Base-by-base conservation (phyloP, 108 stramenopile species). In the Stephanodiscus minutulus region DNA sequence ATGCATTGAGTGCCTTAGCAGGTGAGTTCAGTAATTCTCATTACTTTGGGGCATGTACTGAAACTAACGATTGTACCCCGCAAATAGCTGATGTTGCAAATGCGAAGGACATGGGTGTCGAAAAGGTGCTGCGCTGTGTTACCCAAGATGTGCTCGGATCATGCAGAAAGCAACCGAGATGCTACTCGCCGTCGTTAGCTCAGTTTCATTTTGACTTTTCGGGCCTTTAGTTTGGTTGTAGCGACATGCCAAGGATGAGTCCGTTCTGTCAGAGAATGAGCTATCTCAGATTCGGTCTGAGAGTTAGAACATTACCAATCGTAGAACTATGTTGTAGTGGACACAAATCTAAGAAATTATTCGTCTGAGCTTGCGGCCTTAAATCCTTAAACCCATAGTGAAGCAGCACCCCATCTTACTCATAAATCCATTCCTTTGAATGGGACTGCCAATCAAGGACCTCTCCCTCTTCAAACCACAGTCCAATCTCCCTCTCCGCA, bases 401-500 rank as follows among this genome's bases (percentile, higher is more conserved):
- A n/a, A 66, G 13, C 15, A 66, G 2, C 27, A 70, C 60, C n/a
- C n/a, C 1, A 11, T n/a, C 37, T 87, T 88, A 96, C 86, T 96
- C 96, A 71, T 93, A 96, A 59, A 96, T 83, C 96, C 93, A 94
- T 72, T 82, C 84, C 43, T 86, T 75, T 27, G 84, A 83, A 79
- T 88, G 85, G 39, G 54, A 62, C 21, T 82, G 80, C 93, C 93
- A 96, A 64, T 85, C 89, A 46, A 90, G 17, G 43, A 92, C 76
- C 59, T 88, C 92, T 28, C 72, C 84, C 62, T 95, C 94, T 21
- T 88, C 87, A 72, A 98, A 98, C 97, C 97, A 98, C 37, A 96
- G 83, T 28, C 68, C 89, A 70, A 98, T 96, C 72, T 98, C 96
- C 67, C 87, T 88, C 79, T 95, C 82, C 52, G 98, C 98, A 70